phyloP scores from a whole-genome alignment of 2,329 filamentous ascomycete species.

The Orbilia quercus region DNA sequence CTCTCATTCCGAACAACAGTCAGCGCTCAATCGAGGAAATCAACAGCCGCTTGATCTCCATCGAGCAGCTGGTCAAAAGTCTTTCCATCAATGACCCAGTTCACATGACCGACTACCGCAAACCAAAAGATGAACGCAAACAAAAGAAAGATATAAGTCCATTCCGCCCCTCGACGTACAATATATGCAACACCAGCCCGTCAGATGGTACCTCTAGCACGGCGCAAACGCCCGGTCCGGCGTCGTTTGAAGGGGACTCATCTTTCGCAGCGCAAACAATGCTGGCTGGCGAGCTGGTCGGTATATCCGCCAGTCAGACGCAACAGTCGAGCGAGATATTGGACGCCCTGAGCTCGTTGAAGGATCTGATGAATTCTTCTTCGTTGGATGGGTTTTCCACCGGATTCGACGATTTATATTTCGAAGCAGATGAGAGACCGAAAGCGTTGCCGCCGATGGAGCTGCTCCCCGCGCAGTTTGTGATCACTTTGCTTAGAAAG shows the following conservation, averaged over 20 bases:
- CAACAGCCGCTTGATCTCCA: slow-evolving; percentile 50
- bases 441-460: slow-evolving; percentile 42
- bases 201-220: slow-evolving; percentile 32
- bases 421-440: slow-evolving; percentile 41
- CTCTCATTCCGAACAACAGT: slow-evolving; percentile 9
- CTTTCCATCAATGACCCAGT: slow-evolving; percentile 34
- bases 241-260: slow-evolving; percentile 52
- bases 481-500: slow-evolving; percentile 33
- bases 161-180: slow-evolving; percentile 9
- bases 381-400: slow-evolving; percentile 36
- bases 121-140: slow-evolving; percentile 1
- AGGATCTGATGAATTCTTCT: slow-evolving; percentile 52
- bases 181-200: slow-evolving; percentile 18
- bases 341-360: slow-evolving; percentile 46
- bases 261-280: slow-evolving; percentile 48
- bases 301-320: slow-evolving; percentile 28
- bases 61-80: slow-evolving; percentile 50
- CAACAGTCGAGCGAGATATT: slow-evolving; percentile 47
- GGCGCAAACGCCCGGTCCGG: slow-evolving; percentile 27
- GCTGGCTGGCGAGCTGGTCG: slow-evolving; percentile 47
- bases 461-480: slow-evolving; percentile 41
- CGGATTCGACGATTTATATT: slow-evolving; percentile 50
- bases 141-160: slow-evolving; percentile 1
- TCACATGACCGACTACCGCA: slow-evolving; percentile 32
- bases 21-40: slow-evolving; percentile 55